These are phyloP conservation scores for Ogataea philodendri DNA, from an alignment of 805 yeast species.

Conservation along the genomic window DNA sequence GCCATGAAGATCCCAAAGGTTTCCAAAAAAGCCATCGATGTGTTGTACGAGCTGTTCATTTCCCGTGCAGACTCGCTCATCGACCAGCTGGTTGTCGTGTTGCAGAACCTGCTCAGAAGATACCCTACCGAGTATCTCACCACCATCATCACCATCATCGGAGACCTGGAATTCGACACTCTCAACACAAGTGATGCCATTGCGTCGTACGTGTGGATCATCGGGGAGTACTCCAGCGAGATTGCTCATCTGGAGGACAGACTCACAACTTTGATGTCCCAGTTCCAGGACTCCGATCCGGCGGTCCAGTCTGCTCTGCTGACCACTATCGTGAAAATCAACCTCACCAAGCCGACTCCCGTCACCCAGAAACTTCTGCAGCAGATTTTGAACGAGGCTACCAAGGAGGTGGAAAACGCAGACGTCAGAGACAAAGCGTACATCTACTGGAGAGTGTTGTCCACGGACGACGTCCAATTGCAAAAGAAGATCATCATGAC, in stretches of 20 bases:
- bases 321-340: slow-evolving; percentile 61
- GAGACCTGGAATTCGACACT: slow-evolving; percentile 44
- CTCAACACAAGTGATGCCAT: slow-evolving; percentile 50
- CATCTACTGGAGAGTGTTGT: slow-evolving; percentile 75
- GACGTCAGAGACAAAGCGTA: slow-evolving; percentile 81
- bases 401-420: slow-evolving; percentile 64
- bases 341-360: slow-evolving; percentile 34
- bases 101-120: slow-evolving; percentile 65
- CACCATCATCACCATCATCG: slow-evolving; percentile 53
- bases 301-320: slow-evolving; percentile 58
- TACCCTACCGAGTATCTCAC: slow-evolving; percentile 54
- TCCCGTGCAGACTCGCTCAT: slow-evolving; percentile 61
- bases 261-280: slow-evolving; percentile 45
- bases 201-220: slow-evolving; percentile 63
- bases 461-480: slow-evolving; percentile 40
- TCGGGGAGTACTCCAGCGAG: slow-evolving; percentile 67
- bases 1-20: slow-evolving; percentile 60
- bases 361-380: slow-evolving; percentile 47
- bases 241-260: slow-evolving; percentile 52
- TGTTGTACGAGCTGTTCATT: slow-evolving; percentile 55
- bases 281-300: slow-evolving; percentile 58
- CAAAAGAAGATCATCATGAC: slow-evolving; percentile 56
- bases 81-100: slow-evolving; percentile 59
- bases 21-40: slow-evolving; percentile 57
- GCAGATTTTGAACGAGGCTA: slow-evolving; percentile 57